Percentiles rank a stretch among this genome's conserved stretches.
These are phyloP conservation scores for Glycyrrhiza uralensis DNA, from an alignment of 306 rosid genomes.

Conservation along the genomic window DNA sequence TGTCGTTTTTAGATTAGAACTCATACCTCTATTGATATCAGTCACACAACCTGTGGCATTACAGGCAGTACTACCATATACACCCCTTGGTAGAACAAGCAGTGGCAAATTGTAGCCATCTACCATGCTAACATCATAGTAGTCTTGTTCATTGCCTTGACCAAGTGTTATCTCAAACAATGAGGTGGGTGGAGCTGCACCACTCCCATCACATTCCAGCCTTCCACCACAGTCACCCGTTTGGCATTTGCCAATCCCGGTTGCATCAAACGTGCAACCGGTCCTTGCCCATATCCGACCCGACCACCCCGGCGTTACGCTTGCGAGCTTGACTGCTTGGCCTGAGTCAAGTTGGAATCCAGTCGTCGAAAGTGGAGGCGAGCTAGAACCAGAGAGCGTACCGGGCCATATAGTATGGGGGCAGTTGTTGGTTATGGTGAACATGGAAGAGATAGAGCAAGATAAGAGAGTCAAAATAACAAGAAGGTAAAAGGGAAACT, in stretches of 20 bases:
- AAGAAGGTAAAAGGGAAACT: constrained; percentile 13
- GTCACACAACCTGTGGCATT: constrained; percentile 81
- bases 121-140: constrained; percentile 78
- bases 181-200: constrained; percentile 80
- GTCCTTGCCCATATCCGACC: constrained; percentile 95
- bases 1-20: background rate
- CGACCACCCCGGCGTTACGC: constrained; percentile 78
- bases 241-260: constrained; percentile 69
- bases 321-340: constrained; percentile 44
- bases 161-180: constrained; percentile 89
- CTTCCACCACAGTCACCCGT: constrained; percentile 92
- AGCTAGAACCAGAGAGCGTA: constrained; percentile 65
- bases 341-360: constrained; percentile 61
- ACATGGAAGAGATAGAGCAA: constrained; percentile 34
- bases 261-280: constrained; percentile 72
- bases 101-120: constrained; percentile 89
- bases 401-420: constrained; percentile 82
- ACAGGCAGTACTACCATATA: constrained; percentile 44
- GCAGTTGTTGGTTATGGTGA: constrained; percentile 78
- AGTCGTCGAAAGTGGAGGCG: constrained; percentile 49
- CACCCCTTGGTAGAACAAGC: constrained; percentile 57
- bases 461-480: constrained; percentile 22
- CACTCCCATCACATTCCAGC: constrained; percentile 77
- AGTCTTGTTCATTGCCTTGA: constrained; percentile 52
- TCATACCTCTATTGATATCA: constrained; percentile 67